These are phyloP conservation scores for Medicago truncatula DNA, from an alignment of 306 rosid genomes.

Conservation along the genomic window MtrunA17r5.0-ANR NC_053046.1:37140501-37141000, in stretches of 20 bases:
- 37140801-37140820: slow-evolving; percentile 90
- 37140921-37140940: slow-evolving; percentile 89
- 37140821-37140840: slow-evolving; percentile 59
- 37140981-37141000: slow-evolving; percentile 85
- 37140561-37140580: too few species aligned
- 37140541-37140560: not conserved
- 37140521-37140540: too few species aligned
- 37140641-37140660: too few species aligned
- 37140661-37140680: too few species aligned
- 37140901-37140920: slow-evolving; percentile 77
- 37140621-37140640: too few species aligned
- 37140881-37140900: slow-evolving; percentile 66
- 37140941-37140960: slow-evolving; percentile 81
- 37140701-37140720: too few species aligned
- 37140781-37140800: slow-evolving; percentile 80
- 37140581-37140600: too few species aligned
- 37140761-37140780: slow-evolving; percentile 69
- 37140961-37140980: slow-evolving; percentile 94
- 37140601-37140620: too few species aligned
- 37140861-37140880: slow-evolving; percentile 83
- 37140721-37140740: not conserved
- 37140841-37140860: slow-evolving; percentile 87
- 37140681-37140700: too few species aligned
- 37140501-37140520: not conserved
- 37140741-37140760: slow-evolving; percentile 7